Conservation (phyloP, 1,139 yeast genomes). For the Kodamaea anthophila region DNA sequence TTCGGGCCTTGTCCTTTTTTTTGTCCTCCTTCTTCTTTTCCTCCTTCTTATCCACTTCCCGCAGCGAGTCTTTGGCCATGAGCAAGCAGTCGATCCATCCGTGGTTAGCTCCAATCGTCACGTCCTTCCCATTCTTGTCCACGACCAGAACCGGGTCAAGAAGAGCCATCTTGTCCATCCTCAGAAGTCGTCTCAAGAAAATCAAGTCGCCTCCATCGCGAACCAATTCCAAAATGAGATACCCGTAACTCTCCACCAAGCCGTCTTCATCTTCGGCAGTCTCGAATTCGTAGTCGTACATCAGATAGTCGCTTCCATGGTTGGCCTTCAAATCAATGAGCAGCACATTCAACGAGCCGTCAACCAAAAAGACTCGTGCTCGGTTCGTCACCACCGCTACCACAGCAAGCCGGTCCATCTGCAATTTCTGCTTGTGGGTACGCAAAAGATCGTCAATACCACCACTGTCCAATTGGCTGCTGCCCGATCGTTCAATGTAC, state of each 20-base stretch:
- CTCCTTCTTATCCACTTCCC: conserved; percentile 15
- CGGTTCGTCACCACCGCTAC: conserved; percentile 44
- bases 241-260: conserved; percentile 42
- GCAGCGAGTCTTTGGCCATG: conserved; percentile 38
- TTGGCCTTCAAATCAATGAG: conserved; percentile 42
- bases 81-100: conserved; percentile 46
- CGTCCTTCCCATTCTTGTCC: conserved; percentile 26
- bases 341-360: conserved; percentile 32
- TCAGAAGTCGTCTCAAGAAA: conserved; percentile 42
- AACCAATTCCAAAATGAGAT: conserved; percentile 57
- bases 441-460: conserved; percentile 38
- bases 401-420: conserved; percentile 30
- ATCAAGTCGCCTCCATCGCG: conserved; percentile 53
- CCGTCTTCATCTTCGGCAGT: conserved; percentile 35
- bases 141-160: conserved; percentile 33
- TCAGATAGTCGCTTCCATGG: conserved; percentile 58
- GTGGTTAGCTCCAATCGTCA: conserved; percentile 31
- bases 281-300: conserved; percentile 73
- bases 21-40: conserved; percentile 17
- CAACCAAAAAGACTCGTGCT: conserved; percentile 41
- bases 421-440: conserved; percentile 29
- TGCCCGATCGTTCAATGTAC: conserved; percentile 16
- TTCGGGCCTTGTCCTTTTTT: conserved; percentile 12
- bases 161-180: conserved; percentile 18
- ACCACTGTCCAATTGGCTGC: conserved; percentile 28